Conservation (phyloP, 495 filamentous ascomycete genomes). For the Aspergillus sclerotioniger region DNA sequence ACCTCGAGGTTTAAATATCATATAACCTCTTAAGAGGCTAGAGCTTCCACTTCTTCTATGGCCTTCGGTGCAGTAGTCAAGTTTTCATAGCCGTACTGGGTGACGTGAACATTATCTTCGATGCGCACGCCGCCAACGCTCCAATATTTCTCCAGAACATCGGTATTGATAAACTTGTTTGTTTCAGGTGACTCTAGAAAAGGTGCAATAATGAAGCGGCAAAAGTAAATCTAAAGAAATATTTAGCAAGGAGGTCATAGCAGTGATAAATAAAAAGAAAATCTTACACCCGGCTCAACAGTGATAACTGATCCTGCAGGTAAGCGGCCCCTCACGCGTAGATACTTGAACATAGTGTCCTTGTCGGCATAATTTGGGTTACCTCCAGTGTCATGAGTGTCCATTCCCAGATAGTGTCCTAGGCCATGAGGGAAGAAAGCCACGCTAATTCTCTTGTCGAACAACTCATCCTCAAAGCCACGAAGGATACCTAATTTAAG, state of each 20-base stretch:
- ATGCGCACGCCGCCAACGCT: conserved; percentile 82
- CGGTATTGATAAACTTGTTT: conserved; percentile 67
- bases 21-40: conserved; percentile 22
- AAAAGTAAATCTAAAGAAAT: conserved; percentile 76
- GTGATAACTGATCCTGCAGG: conserved; percentile 80
- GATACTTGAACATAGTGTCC: conserved; percentile 81
- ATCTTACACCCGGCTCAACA: conserved; percentile 81
- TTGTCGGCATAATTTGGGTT: conserved; percentile 80
- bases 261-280: neutral
- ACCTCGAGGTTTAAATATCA: neutral
- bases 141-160: conserved; percentile 80
- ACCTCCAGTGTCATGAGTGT: conserved; percentile 90
- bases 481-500: conserved; percentile 72
- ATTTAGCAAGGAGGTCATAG: conserved; percentile 9
- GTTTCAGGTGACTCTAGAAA: conserved; percentile 69
- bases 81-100: conserved; percentile 73
- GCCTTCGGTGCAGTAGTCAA: conserved; percentile 75
- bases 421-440: conserved; percentile 93
- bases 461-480: conserved; percentile 65
- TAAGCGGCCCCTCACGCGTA: conserved; percentile 75
- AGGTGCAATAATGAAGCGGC: conserved; percentile 85
- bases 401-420: conserved; percentile 91
- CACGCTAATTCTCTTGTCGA: conserved; percentile 69
- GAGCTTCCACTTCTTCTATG: conserved; percentile 64
- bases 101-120: conserved; percentile 76